Base-by-base conservation (phyloP, 2,329 filamentous ascomycete genomes). In the Colletotrichum somersetense region DNA sequence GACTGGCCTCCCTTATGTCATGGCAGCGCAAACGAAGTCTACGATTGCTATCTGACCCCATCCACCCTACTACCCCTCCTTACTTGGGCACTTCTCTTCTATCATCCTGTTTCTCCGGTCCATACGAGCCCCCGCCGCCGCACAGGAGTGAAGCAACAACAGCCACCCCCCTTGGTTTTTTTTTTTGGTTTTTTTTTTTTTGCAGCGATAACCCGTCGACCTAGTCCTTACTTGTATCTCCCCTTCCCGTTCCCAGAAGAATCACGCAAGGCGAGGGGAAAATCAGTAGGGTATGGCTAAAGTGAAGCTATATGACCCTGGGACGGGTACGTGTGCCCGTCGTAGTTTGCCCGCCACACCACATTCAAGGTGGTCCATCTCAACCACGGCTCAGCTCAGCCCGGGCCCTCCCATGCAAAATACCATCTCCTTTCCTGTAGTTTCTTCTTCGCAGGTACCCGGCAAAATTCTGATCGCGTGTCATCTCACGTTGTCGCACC, bases 371-470 rank as follows among this genome's bases (percentile, higher is more conserved):
- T 58, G 35, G 65, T 63, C 57, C 52, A 62, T 71, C 64, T 26
- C 42, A 67, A 63, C 58, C 44, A 68, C 46, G 65, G 58, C 46
- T 62, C 53, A 58, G 65, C 53, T 53, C 69, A 66, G 62, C 40
- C 48, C 69, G 67, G 65, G 6, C n/a, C 44, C 44, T 46, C 57
- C 68, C 58, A 42, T 16, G 30, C 30, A 30, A 30, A 40, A 44
- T 26, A 53, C 46, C 56, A 59, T 26, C 57, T 48, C 35, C 57
- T 48, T 50, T 20, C 44, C 35, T 18, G 16, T 42, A 53, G 53
- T 64, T 67, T 72, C 59, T 62, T 72, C 56, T 50, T 67, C 35
- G 56, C 40, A 44, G 68, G 64, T 52, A 67, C 38, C 57, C 50
- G 61, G 42, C 70, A 23, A 72, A 52, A 46, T 35, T 23, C 42